A percentile compares a stretch with the other conserved stretches of the same genome.
These are phyloP conservation scores for Mycosarcoma mackinlayi DNA, from an alignment of 1,284 basidiomycete species.

Conservation along the genomic window DNA sequence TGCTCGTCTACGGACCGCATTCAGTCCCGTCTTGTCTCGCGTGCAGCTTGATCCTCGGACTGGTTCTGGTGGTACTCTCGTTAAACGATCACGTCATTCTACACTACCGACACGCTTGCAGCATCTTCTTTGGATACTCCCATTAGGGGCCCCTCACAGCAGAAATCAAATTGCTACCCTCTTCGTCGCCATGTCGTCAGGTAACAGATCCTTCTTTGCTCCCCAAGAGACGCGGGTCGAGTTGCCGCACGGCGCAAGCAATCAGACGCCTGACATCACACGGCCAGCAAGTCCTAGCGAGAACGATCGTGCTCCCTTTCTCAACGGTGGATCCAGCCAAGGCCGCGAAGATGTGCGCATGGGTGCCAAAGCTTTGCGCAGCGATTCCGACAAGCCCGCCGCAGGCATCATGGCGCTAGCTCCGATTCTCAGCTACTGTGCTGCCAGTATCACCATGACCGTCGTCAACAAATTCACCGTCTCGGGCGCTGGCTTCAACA, in stretches of 20 bases:
- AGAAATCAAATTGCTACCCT: no score
- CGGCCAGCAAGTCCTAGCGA: slow-evolving; percentile 50
- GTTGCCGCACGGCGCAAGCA: slow-evolving; percentile 30
- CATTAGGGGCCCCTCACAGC: no score
- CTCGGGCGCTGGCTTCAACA: slow-evolving; percentile 90
- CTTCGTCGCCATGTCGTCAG: slow-evolving; percentile 33
- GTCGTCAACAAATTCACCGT: slow-evolving; percentile 99
- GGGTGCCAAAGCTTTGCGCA: slow-evolving; percentile 41
- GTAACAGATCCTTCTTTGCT: slow-evolving; percentile 52
- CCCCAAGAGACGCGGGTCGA: slow-evolving; percentile 47
- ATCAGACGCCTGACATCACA: slow-evolving; percentile 41
- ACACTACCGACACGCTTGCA: no score
- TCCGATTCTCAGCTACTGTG: slow-evolving; percentile 88
- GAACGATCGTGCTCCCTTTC: slow-evolving; percentile 47
- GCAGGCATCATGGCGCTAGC: slow-evolving; percentile 71
- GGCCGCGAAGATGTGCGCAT: slow-evolving; percentile 44
- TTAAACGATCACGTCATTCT: no score
- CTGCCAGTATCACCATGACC: slow-evolving; percentile 96
- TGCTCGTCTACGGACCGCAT: no score
- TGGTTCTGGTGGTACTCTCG: no score
- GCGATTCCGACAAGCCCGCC: slow-evolving; percentile 33
- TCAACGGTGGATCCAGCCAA: slow-evolving; percentile 21
- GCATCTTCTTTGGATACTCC: no score
- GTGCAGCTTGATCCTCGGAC: no score
- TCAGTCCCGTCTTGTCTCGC: no score